Evolutionary conservation across 2,329 filamentous ascomycete species (phyloP).

Genomic region (Macroventuria anomochaeta): DNA sequence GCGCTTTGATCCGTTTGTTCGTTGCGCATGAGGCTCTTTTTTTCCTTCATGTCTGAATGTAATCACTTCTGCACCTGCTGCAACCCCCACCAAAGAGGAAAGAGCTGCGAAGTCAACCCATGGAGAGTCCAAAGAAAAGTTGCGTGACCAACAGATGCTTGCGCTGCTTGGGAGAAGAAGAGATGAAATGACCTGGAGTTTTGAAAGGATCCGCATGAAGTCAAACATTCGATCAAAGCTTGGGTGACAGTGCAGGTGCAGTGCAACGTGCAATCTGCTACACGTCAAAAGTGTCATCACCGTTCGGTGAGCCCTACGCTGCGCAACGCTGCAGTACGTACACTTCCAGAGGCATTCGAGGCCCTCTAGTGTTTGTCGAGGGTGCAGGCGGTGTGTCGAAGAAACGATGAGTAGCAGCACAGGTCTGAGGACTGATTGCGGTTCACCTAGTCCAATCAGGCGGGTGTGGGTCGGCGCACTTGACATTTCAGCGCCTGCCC

Average conservation of each 20-base stretch:
- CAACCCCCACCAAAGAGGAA: not conserved
- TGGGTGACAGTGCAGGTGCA: slow-evolving; percentile 17
- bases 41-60: not conserved
- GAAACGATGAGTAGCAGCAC: slow-evolving; percentile 1
- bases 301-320: slow-evolving; percentile 1
- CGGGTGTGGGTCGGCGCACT: slow-evolving; percentile 19
- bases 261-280: slow-evolving; percentile 21
- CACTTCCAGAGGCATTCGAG: not conserved
- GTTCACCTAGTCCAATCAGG: slow-evolving; percentile 14
- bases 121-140: not conserved
- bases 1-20: not conserved
- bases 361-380: slow-evolving; percentile 5
- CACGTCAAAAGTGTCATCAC: slow-evolving; percentile 16
- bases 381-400: slow-evolving; percentile 13
- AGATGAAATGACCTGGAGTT: not conserved
- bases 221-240: slow-evolving; percentile 3
- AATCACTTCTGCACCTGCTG: not conserved
- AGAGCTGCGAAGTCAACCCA: not conserved
- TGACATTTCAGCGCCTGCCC: slow-evolving; percentile 21
- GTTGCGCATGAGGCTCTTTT: not conserved
- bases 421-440: slow-evolving; percentile 6
- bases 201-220: not conserved
- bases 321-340: slow-evolving; percentile 10
- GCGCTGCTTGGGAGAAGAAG: not conserved
- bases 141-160: not conserved